Conservation (phyloP, 2,329 filamentous ascomycete species). For the Metarhizium sp. region DNA sequence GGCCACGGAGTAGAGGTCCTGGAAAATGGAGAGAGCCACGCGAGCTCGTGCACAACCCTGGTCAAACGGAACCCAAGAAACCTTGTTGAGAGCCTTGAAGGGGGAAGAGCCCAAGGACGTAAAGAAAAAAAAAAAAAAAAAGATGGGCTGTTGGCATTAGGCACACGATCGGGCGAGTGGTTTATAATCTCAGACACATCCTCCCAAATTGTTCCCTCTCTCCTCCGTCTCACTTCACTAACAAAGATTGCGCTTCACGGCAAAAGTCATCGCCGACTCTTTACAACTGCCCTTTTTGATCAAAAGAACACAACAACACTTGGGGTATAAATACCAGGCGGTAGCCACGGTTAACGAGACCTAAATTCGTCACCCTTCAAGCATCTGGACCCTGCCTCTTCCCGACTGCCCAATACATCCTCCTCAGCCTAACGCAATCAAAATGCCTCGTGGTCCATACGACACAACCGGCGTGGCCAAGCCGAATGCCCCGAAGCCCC, state of each 20-base stretch:
- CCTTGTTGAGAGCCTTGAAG: neutral
- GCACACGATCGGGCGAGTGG: neutral
- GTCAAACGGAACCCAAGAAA: slow-evolving; percentile 2
- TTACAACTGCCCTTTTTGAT: neutral
- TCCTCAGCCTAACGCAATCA: neutral
- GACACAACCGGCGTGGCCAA: slow-evolving; percentile 28
- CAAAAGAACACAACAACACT: neutral
- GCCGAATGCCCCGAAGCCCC: slow-evolving; percentile 25
- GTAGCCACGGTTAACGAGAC: neutral
- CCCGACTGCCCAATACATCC: neutral
- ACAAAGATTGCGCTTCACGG: neutral
- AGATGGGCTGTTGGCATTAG: slow-evolving; percentile 2
- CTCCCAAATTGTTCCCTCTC: slow-evolving; percentile 5
- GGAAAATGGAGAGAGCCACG: slow-evolving; percentile 11
- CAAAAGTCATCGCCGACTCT: neutral
- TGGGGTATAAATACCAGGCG: neutral
- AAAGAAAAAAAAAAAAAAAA: neutral
- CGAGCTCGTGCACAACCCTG: slow-evolving; percentile 10
- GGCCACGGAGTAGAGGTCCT: neutral
- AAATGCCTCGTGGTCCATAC: slow-evolving; percentile 27
- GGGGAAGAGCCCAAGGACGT: neutral
- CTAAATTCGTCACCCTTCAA: neutral
- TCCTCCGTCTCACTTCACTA: neutral
- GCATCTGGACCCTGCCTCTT: neutral
- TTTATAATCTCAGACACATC: slow-evolving; percentile 12